phyloP scores from a whole-genome alignment of 2,329 filamentous ascomycete species.

The Fusarium circinatum region DNA sequence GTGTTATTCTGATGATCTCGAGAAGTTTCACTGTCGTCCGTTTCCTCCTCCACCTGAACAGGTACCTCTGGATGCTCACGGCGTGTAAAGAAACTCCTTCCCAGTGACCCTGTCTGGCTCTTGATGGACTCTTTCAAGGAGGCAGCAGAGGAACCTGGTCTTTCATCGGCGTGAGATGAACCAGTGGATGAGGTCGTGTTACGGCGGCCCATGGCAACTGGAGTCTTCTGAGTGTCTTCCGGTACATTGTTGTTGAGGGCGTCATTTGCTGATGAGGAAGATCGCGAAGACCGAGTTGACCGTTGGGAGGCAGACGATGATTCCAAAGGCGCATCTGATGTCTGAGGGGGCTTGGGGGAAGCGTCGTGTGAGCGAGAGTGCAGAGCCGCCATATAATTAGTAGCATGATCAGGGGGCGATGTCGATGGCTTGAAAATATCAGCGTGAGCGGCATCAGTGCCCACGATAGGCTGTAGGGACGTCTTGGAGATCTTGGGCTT shows the following conservation, averaged over 20 bases:
- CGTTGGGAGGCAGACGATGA: constrained; percentile 52
- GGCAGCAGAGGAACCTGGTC: constrained; percentile 47
- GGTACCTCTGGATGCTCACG: constrained; percentile 52
- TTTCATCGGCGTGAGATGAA: constrained; percentile 42
- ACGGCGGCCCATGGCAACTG: constrained; percentile 46
- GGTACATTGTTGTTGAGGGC: constrained; percentile 53
- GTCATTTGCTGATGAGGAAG: constrained; percentile 59
- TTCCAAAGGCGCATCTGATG: constrained; percentile 47
- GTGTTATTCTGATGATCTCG: constrained; percentile 47
- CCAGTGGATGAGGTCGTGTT: constrained; percentile 53
- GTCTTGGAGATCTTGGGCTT: constrained; percentile 53
- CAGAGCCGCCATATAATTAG: constrained; percentile 73
- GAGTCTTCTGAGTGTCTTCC: constrained; percentile 43
- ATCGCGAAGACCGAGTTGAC: constrained; percentile 62
- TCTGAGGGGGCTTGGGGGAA: constrained; percentile 57
- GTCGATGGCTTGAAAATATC: constrained; percentile 69
- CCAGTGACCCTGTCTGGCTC: constrained; percentile 53
- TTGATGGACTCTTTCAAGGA: constrained; percentile 51
- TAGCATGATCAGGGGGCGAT: constrained; percentile 68
- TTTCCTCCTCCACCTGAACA: constrained; percentile 47
- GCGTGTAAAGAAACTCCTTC: constrained; percentile 54
- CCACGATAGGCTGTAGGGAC: constrained; percentile 72
- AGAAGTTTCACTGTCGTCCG: constrained; percentile 46
- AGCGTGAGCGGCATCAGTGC: constrained; percentile 72
- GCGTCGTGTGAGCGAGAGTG: constrained; percentile 69